Evolutionary conservation across 164 flowering plant genomes (phyloP), one percentile per base, ranked within the genome.

Genomic region (Stephania yunnanensis): DNA sequence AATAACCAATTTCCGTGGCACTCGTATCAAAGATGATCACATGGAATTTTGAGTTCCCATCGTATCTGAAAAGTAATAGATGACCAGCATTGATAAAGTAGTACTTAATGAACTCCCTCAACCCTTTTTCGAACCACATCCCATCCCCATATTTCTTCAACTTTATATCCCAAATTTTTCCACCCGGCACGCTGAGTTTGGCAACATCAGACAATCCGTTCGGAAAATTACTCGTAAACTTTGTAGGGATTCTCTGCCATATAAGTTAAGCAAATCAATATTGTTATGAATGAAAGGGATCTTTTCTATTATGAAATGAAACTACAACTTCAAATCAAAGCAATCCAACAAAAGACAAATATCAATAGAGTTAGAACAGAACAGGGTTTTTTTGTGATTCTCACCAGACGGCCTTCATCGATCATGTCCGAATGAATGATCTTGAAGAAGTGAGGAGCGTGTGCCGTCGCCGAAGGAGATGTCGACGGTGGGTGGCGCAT

Each of bases 21-120:
- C 74, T 77, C 58, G 10, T 22, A 46, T 83, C 81, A 68, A 72
- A 83, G 5, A 83, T 77, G 58, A 48, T 5, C n/a, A 80, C 86
- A 52, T 75, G 2, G 52, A 86, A 84, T 10, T 42, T 48, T 6
- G 85, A 83, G 46, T 68, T 78, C 22, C 82, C 84, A 22, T 77
- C 79, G 22, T 84, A 84, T 78, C 42, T 77, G 70, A 86, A 86
- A 31, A 86, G 71, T 15, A 85, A n/a, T 13, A 82, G 74, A 65
- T 80, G 74, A 2, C 86, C 83, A 15, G 11, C 55, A 36, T 42
- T 0, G 29, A 86, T 70, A 17, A 83, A 77, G 68, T 83, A 31
- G 69, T 70, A 73, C 13, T 83, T 68, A 0, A 77, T 71, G 73
- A 86, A 85, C 3, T 71, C 76, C 6, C 73, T 70, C 84, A 81